Evolutionary conservation across 2,329 filamentous ascomycete species (phyloP).

Genomic region (Colletotrichum graminicola): DNA sequence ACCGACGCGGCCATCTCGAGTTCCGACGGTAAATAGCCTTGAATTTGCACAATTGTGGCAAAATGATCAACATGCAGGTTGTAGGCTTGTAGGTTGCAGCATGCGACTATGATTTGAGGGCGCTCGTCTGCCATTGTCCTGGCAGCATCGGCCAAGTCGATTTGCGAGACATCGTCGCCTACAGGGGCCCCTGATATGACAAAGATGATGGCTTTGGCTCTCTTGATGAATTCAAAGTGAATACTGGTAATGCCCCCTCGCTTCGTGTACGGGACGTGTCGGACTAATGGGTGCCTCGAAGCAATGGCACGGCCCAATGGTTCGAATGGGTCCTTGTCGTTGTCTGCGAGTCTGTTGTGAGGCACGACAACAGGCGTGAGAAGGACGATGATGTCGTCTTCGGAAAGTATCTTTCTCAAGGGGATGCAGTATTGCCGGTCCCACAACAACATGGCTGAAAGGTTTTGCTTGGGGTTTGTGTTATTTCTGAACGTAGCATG

Average conservation of each 20-base stretch:
- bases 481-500: constrained; percentile 15
- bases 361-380: constrained; percentile 69
- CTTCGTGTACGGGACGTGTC: constrained; percentile 79
- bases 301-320: constrained; percentile 74
- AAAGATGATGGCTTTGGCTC: constrained; percentile 71
- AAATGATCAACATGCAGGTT: constrained; percentile 58
- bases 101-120: constrained; percentile 66
- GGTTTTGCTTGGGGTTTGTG: constrained; percentile 3
- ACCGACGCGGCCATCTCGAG: constrained; percentile 64
- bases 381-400: constrained; percentile 70
- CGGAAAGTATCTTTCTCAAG: constrained; percentile 58
- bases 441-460: constrained; percentile 51
- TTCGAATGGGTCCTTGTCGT: constrained; percentile 77
- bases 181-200: constrained; percentile 65
- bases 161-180: constrained; percentile 64
- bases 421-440: constrained; percentile 62
- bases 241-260: constrained; percentile 72
- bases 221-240: constrained; percentile 72
- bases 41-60: constrained; percentile 64
- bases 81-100: constrained; percentile 58
- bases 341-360: constrained; percentile 54
- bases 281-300: constrained; percentile 69
- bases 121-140: constrained; percentile 60
- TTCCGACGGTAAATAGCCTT: constrained; percentile 60
- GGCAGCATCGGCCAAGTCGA: constrained; percentile 62